Base-by-base conservation (phyloP, 352 stramenopile genomes). In the Phytophthora lateralis region DNA sequence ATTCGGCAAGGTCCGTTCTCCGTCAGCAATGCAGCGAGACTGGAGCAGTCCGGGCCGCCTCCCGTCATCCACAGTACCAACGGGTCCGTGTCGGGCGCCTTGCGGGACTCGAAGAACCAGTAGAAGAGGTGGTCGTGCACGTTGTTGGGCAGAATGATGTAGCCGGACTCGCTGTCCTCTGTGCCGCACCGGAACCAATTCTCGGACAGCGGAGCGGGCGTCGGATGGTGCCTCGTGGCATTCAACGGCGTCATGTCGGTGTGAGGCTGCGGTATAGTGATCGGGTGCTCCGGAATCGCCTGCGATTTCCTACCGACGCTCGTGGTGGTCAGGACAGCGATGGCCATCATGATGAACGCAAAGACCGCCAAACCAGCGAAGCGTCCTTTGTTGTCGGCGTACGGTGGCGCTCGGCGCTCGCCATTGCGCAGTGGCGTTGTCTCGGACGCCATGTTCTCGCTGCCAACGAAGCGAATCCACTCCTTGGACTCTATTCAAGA, bases 1-100 rank as follows among this genome's bases (percentile, higher is more conserved):
- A 88, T 47, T 20, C 46, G 50, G 39, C 78, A 90, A 4, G 80
- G 80, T 4, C 80, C 80, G 55, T 90, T 90, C 53, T 90, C 80
- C 17, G 38, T 53, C 29, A 88, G 38, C 3, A 87, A 20, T 6
- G 69, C 74, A 6, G 69, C 44, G 20, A 85, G 54, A 53, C 73
- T 82, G 6, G 73, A 87, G 56, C 73, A 76, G 10, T 72, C 60
- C 1, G 75, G 66, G 5, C 67, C 67, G 6, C 55, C 51, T n/a
- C 78, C 78, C 7, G 75, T 83, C 48, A 89, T 66, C 80, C 80
- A 89, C 8, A 90, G 61, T 14, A 97, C 71, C 24, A 97, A 66
- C 20, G 89, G 90, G 38, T 87, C 81, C n/a, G 55, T 77, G 6
- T 42, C 41, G 20, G 81, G 64, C 4, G 76, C 50, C 4, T 66